Base-by-base conservation (phyloP, 2,329 filamentous ascomycete species). In the Paradendryphiella salina region DNA sequence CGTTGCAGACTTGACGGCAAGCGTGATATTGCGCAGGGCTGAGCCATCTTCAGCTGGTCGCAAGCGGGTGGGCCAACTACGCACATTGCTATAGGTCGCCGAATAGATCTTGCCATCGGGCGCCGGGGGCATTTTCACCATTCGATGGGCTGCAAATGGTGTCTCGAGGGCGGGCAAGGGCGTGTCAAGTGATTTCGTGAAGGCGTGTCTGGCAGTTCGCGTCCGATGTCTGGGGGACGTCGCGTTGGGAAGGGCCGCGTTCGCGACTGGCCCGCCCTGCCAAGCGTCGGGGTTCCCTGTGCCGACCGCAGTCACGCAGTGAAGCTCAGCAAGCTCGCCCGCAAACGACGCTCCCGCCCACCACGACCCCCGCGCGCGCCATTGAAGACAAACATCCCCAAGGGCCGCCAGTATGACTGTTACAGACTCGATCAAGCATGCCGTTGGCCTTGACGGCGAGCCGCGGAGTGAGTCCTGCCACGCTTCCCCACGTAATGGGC, bases 81-180 rank as follows among this genome's bases (percentile, higher is more conserved):
- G 34, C 49, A 61, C 54, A 78, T 81, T 85, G 70, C 83, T 85
- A 66, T 86, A 86, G 8, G 83, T 86, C 50, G 83, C 84, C 68
- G 82, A 83, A 70, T 85, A 86, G 51, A 86, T 81, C 54, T 78
- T 79, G 65, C 72, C 67, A 60, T 71, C 69, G 21, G 67, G 67
- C 55, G 67, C 63, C 31, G 68, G 66, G 10, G 71, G 69, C 72
- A 74, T 76, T 56, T 57, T 70, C 53, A 52, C 46, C 43, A 51
- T 51, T 52, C 46, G 36, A 34, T 41, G 35, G 31, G 45, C 31
- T 42, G 21, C 34, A 39, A 14, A 44, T 15, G 50, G 45, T 14
- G 50, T 48, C 36, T 45, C 8, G 37, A 29, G 29, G 40, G 41
- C 36, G 40, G 42, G 44, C 13, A 37, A 31, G 29, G 40, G 41